Evolutionary conservation across 148 eudicot genomes (phyloP).

Genomic region (Heliosperma pusillum): DNA sequence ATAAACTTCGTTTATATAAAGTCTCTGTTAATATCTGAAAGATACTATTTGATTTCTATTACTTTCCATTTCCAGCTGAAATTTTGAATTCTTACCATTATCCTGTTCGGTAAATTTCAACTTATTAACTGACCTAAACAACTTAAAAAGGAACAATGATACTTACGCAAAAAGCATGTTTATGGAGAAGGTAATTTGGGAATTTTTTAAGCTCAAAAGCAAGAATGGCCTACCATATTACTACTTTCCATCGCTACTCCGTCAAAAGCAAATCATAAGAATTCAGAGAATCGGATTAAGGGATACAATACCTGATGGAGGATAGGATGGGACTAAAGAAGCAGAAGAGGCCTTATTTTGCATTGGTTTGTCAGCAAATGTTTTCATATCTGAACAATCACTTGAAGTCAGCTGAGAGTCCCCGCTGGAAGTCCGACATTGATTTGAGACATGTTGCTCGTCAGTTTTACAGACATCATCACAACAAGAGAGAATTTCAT

Average conservation of each 20-base stretch:
- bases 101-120: not conserved
- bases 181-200: not conserved
- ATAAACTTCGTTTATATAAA: not conserved
- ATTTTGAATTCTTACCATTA: not conserved
- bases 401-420: conserved; percentile 39
- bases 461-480: conserved; percentile 22
- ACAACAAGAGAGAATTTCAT: conserved; percentile 25
- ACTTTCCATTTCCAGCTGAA: not conserved
- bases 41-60: not conserved
- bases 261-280: not conserved
- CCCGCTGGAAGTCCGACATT: conserved; percentile 26
- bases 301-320: conserved; percentile 31
- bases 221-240: not conserved
- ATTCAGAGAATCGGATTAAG: not conserved
- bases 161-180: not conserved
- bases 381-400: conserved; percentile 27
- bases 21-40: not conserved
- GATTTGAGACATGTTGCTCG: conserved; percentile 20
- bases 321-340: conserved; percentile 29
- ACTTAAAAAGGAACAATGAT: not conserved
- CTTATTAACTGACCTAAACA: not conserved
- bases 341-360: conserved; percentile 18
- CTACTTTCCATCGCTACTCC: not conserved
- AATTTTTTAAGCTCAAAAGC: not conserved
- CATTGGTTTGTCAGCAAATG: conserved; percentile 16